Evolutionary conservation across 2,329 filamentous ascomycete species (phyloP).

Genomic region (Fusarium sp.): DNA sequence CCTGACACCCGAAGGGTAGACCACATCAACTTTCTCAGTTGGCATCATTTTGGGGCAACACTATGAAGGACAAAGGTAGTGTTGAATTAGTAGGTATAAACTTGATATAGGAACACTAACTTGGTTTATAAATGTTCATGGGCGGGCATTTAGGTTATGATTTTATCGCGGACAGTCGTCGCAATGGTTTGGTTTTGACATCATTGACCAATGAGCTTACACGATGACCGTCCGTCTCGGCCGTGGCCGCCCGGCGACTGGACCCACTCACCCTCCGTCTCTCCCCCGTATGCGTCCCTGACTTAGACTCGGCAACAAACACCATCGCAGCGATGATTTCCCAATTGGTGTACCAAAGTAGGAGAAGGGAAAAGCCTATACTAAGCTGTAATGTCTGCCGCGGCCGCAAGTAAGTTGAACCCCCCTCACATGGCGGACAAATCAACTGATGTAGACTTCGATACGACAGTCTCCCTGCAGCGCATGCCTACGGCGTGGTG

Average conservation of each 20-base stretch:
- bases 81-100: neutral
- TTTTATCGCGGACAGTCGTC: neutral
- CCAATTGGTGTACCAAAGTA: neutral
- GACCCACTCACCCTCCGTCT: neutral
- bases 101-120: neutral
- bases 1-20: neutral
- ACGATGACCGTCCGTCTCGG: conserved; percentile 5
- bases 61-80: neutral
- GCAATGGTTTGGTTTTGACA: neutral
- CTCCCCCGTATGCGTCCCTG: neutral
- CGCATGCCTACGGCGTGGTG: neutral
- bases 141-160: neutral
- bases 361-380: neutral
- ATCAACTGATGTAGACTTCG: conserved; percentile 4
- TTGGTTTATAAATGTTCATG: neutral
- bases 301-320: neutral
- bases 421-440: neutral
- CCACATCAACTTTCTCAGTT: neutral
- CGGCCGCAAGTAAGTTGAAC: neutral
- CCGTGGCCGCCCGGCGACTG: neutral
- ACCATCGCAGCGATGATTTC: neutral
- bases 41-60: neutral
- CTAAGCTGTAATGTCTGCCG: neutral
- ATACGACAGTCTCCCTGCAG: conserved; percentile 18
- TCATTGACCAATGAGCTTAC: conserved; percentile 28